phyloP scores from a whole-genome alignment of 2,329 filamentous ascomycete genomes.

The Trichoderma asperellum region DNA sequence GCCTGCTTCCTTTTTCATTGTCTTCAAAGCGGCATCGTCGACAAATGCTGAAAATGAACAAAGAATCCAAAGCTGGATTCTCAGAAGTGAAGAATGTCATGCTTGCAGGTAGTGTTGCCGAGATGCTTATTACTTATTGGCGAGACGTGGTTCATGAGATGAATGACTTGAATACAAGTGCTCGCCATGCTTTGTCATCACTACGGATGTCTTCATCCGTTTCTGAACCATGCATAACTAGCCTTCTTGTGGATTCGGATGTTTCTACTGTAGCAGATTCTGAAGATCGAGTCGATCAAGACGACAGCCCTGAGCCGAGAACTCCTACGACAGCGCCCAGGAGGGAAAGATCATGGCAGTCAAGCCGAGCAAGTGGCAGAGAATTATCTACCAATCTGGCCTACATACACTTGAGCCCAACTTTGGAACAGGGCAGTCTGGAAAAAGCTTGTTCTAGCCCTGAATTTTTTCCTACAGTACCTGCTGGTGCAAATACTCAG shows the following conservation, averaged over 20 bases:
- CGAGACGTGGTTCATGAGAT: constrained; percentile 65
- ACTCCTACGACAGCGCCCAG: constrained; percentile 40
- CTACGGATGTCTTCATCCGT: constrained; percentile 44
- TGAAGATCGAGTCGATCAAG: constrained; percentile 29
- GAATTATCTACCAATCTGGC: constrained; percentile 26
- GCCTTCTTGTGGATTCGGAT: constrained; percentile 14
- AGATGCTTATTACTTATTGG: constrained; percentile 71
- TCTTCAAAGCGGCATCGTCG: constrained; percentile 47
- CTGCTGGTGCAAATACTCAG: not conserved
- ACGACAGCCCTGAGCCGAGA: constrained; percentile 44
- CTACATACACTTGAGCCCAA: constrained; percentile 39
- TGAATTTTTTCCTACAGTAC: not conserved
- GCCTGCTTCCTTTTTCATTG: constrained; percentile 48
- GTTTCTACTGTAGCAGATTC: constrained; percentile 26
- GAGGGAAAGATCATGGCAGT: constrained; percentile 33
- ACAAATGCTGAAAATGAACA: constrained; percentile 32
- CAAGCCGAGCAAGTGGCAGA: constrained; percentile 4
- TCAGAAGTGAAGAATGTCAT: constrained; percentile 58
- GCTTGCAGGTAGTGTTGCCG: constrained; percentile 61
- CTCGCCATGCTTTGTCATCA: constrained; percentile 33
- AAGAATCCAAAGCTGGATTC: constrained; percentile 29
- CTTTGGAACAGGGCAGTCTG: constrained; percentile 38
- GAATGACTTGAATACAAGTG: constrained; percentile 48
- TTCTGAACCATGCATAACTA: constrained; percentile 47
- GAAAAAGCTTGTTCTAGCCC: constrained; percentile 24